Percentiles rank a stretch among this genome's conserved stretches.
phyloP scores from a whole-genome alignment of 345 rosid genomes.

The Citrus inodora region DNA sequence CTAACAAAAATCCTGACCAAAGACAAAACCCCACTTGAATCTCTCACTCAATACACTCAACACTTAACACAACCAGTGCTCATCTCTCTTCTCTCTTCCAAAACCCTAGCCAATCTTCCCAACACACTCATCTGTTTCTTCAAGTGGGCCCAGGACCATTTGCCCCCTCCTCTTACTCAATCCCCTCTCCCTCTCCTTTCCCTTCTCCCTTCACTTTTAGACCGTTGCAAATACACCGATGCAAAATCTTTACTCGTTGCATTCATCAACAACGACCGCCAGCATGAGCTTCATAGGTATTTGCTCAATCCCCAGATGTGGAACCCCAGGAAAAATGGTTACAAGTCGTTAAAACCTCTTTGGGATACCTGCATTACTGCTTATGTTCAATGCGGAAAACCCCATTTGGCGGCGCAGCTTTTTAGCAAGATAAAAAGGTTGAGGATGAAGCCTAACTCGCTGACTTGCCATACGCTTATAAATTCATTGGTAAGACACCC shows the following conservation, averaged over 20 bases:
- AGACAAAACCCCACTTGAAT: slow-evolving; percentile 27
- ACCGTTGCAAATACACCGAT: slow-evolving; percentile 52
- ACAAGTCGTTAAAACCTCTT: slow-evolving; percentile 41
- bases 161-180: slow-evolving; percentile 33
- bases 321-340: not conserved
- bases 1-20: slow-evolving; percentile 43
- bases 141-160: slow-evolving; percentile 42
- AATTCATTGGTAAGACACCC: slow-evolving; percentile 64
- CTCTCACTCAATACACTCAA: slow-evolving; percentile 47
- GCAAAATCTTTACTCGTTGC: slow-evolving; percentile 62
- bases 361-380: slow-evolving; percentile 58
- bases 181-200: slow-evolving; percentile 57
- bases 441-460: slow-evolving; percentile 50
- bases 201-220: slow-evolving; percentile 54
- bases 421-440: slow-evolving; percentile 62
- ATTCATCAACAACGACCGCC: slow-evolving; percentile 51
- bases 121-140: slow-evolving; percentile 57
- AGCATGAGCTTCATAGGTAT: slow-evolving; percentile 40
- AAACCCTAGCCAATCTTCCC: slow-evolving; percentile 39
- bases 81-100: slow-evolving; percentile 48
- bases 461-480: slow-evolving; percentile 69
- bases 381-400: slow-evolving; percentile 51
- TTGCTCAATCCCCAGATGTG: slow-evolving; percentile 15
- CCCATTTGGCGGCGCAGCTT: slow-evolving; percentile 65
- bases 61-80: slow-evolving; percentile 51